Evolutionary conservation across 2,329 filamentous ascomycete species (phyloP).

Genomic region (Ophiosphaerella narmari): DNA sequence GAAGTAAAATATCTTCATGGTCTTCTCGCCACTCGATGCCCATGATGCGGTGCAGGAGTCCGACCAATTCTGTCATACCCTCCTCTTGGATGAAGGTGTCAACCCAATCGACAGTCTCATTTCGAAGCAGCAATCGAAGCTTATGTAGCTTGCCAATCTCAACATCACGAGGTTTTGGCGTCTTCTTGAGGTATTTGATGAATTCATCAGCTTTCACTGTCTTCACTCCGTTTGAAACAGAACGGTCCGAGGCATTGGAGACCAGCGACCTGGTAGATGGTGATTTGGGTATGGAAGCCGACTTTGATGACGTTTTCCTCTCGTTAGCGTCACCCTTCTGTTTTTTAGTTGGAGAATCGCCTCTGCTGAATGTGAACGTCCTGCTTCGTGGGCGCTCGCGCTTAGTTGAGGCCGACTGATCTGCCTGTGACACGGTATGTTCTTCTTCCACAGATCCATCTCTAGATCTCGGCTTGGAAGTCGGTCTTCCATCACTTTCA

Average conservation of each 20-base stretch:
- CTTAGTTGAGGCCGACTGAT: conserved; percentile 42
- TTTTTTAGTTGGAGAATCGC: conserved; percentile 77
- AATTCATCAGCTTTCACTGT: conserved; percentile 80
- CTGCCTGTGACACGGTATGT: conserved; percentile 8
- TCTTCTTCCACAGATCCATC: conserved; percentile 35
- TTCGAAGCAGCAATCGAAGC: conserved; percentile 82
- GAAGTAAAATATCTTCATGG: conserved; percentile 89
- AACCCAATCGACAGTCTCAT: conserved; percentile 95
- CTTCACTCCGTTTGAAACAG: conserved; percentile 71
- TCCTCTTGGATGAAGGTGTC: conserved; percentile 87
- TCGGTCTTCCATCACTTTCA: conserved; percentile 34
- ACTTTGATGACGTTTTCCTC: conserved; percentile 66
- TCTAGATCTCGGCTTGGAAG: conserved; percentile 45
- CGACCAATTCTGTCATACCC: conserved; percentile 90
- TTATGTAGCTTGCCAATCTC: conserved; percentile 97
- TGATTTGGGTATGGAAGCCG: conserved; percentile 69
- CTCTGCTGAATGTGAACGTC: conserved; percentile 78
- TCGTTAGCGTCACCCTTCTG: conserved; percentile 63
- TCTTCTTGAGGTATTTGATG: conserved; percentile 81
- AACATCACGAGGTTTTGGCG: conserved; percentile 78
- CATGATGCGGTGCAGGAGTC: conserved; percentile 87
- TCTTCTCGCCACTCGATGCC: conserved; percentile 97
- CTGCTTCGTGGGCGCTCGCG: conserved; percentile 65
- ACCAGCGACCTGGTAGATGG: conserved; percentile 63
- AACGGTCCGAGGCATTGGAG: conserved; percentile 60